Evolutionary conservation across 257 asterid genomes (phyloP), one percentile per base, ranked within the genome.

Genomic region (Scutellaria barbata): DNA sequence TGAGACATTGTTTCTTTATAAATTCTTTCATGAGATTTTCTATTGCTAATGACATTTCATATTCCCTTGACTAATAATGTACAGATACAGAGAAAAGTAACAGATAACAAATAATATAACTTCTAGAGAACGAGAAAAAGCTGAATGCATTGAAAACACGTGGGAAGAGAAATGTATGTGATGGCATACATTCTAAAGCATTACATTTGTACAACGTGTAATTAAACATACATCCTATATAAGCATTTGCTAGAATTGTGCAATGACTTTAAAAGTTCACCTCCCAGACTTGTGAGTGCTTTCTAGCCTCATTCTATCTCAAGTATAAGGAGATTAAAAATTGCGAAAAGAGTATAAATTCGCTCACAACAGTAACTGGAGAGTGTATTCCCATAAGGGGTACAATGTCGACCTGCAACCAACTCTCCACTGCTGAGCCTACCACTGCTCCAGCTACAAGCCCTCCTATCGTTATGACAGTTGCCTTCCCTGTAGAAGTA

Each of bases 361-460:
- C 99, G 68, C 94, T 84, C 84, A 95, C 94, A 33, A 90, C 86
- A 0, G 95, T 86, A 56, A 90, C 98, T 47, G 99, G 98, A 16
- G 86, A 58, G 77, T 92, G 92, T 76, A 92, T 81, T 75, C 99
- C 99, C 82, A 92, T 84, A 60, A 95, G 84, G 0, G 98, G 98
- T 33, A 95, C 97, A 2, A 95, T 86, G 73, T 95, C 98, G 47
- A 95, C 97, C 81, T 95, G 98, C 81, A 92, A 77, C 99, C 94
- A 95, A 50, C 77, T 88, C 76, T 95, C 99, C 14, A 95, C 96
- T 30, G 91, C 96, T 57, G 99, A 92, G 53, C 98, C 99, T 13
- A 90, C 88, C 60, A 90, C 92, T 8, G 98, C 99, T 72, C 99
- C 99, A 41, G 94, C 96, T 63, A 90, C 96, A 8, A 95, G 96